Conservation (phyloP, 2,329 filamentous ascomycete species). For the Cryphonectria nitschkei region DNA sequence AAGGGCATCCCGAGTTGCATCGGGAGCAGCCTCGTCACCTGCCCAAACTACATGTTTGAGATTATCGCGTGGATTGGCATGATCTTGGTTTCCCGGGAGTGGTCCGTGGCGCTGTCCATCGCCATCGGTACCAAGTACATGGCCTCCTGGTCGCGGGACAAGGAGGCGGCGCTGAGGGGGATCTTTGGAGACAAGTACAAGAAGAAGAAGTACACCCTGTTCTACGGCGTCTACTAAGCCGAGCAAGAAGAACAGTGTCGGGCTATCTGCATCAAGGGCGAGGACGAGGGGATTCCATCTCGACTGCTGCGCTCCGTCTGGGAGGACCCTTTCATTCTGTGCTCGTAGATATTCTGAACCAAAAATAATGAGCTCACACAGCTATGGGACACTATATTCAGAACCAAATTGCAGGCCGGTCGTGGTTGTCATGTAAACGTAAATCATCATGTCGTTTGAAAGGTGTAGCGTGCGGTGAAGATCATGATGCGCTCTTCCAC, state of each 20-base stretch:
- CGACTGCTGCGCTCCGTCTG: neutral
- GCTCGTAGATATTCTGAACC: neutral
- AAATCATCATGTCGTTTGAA: constrained; percentile 42
- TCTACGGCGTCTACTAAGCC: constrained; percentile 75
- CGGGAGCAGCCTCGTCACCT: constrained; percentile 85
- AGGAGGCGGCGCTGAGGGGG: constrained; percentile 86
- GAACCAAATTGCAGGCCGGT: neutral
- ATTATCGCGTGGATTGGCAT: constrained; percentile 84
- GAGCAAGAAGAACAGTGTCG: too few relatives aligned
- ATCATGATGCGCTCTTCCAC: constrained; percentile 48
- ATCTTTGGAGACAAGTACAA: constrained; percentile 94
- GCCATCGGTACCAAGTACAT: constrained; percentile 76
- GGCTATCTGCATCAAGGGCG: neutral
- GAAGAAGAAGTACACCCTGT: constrained; percentile 85
- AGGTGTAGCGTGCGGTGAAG: constrained; percentile 38
- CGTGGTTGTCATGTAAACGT: constrained; percentile 41
- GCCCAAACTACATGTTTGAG: constrained; percentile 98
- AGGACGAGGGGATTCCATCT: neutral
- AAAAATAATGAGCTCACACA: neutral
- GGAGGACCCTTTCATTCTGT: neutral
- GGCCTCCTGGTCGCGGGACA: constrained; percentile 85
- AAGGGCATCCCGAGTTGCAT: constrained; percentile 86
- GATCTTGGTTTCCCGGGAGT: constrained; percentile 77
- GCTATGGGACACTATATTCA: neutral
- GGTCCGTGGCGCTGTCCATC: constrained; percentile 78